Conservation (phyloP, 2,329 filamentous ascomycete species). For the Metarhizium robertsii region DNA sequence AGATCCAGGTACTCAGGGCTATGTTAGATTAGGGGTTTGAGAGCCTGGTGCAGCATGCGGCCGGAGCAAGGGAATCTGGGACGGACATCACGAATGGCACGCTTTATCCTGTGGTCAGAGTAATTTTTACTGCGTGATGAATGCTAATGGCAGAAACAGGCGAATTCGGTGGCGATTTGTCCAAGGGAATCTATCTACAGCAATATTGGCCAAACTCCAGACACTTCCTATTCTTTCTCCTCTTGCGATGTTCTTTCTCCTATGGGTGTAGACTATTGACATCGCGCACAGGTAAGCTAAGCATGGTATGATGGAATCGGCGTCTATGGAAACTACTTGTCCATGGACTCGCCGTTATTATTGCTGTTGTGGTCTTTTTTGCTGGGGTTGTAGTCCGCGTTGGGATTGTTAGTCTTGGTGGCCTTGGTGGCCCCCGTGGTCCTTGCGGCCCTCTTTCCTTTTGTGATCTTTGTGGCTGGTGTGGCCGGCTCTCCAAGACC, state of each 20-base stretch:
- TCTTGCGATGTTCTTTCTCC: neutral
- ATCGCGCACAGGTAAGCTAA: neutral
- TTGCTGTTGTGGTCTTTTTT: neutral
- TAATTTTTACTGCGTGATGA: neutral
- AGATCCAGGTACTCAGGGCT: slow-evolving; percentile 43
- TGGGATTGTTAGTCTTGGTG: neutral
- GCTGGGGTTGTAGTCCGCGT: neutral
- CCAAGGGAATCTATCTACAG: neutral
- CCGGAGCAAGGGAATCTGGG: no score
- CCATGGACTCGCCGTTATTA: neutral
- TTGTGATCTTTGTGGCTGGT: no score
- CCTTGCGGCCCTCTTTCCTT: neutral
- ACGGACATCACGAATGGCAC: neutral
- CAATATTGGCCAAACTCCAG: neutral
- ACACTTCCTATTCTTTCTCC: neutral
- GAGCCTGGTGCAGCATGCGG: neutral
- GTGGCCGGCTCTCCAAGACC: no score
- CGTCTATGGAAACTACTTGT: neutral
- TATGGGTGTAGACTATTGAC: neutral
- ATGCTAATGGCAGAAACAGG: neutral
- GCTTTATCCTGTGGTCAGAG: neutral
- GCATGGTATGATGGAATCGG: neutral
- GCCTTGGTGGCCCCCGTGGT: neutral
- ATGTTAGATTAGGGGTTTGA: slow-evolving; percentile 18
- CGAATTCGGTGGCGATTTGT: neutral